Percentiles rank a stretch among this genome's conserved stretches.
phyloP scores from a whole-genome alignment of 768 basidiomycete genomes.

The Pholiota microspora region DNA sequence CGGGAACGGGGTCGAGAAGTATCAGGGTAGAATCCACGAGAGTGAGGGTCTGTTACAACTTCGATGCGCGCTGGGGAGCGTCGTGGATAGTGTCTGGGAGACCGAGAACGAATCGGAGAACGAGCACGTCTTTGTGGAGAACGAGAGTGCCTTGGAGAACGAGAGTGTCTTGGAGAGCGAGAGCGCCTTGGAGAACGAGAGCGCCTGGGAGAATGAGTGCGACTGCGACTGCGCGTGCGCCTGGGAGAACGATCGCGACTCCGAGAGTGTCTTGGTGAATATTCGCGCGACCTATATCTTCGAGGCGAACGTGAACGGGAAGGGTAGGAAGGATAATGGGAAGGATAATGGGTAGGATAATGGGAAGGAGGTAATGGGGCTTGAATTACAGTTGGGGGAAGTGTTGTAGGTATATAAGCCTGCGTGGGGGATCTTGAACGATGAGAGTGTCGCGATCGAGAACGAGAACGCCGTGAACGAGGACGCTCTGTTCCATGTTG shows the following conservation, averaged over 20 bases:
- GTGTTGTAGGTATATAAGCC: constrained; percentile 6
- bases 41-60: constrained; percentile 13
- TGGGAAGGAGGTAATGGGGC: background rate
- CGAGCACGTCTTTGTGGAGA: background rate
- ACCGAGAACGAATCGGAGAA: background rate
- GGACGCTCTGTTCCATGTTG: background rate
- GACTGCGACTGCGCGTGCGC: background rate
- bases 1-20: constrained; percentile 4
- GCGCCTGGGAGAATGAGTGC: background rate
- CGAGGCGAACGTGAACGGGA: constrained; percentile 20
- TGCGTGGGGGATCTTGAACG: constrained; percentile 10
- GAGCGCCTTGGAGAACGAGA: background rate
- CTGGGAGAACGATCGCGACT: background rate
- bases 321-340: constrained; percentile 5
- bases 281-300: background rate
- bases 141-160: background rate
- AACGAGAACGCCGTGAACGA: constrained; percentile 16
- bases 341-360: background rate
- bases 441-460: constrained; percentile 20
- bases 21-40: constrained; percentile 6
- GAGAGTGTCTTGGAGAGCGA: background rate
- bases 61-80: constrained; percentile 9
- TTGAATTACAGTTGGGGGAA: constrained; percentile 6
- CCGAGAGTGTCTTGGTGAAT: constrained; percentile 8
- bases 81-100: background rate